Base-by-base conservation (phyloP, 257 asterid genomes). In the Capsicum pubescens region DNA sequence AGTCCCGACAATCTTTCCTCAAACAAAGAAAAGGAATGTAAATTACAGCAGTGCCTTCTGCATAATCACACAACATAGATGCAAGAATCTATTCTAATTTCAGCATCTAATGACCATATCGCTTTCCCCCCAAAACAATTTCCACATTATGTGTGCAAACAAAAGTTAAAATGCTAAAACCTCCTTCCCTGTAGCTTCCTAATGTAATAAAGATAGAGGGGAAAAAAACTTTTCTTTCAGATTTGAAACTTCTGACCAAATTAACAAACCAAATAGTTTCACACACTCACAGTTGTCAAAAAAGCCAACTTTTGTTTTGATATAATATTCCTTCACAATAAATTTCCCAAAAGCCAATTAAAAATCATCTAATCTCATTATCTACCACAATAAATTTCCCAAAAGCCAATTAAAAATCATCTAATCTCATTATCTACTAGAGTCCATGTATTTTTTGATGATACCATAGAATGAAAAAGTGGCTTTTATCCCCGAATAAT, bases 141-240 rank as follows among this genome's bases (percentile, higher is more conserved):
- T 66, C 48, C 15, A 66, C 48, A 35, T 66, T 35, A 66, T 35
- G 50, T 7, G 14, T 35, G 19, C 48, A 66, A 66, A 66, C 35
- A 66, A 13, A 13, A 5, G 74, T 66, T 66, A 32, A 66, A 66
- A 66, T 66, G 19, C 11, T 35, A 10, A 32, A 9, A 5, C 16
- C 74, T 13, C 48, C 72, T 66, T 66, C 72, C 71, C 32, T 66
- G 74, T 66, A 35, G 74, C 48, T 66, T 66, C 48, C 74, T 13
- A 46, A 12, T 66, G 44, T 66, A 66, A 26, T 26, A 64, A 64
- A 21, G 8, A 14, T 3, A 26, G 42, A 26, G 42, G 5, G 16
- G 26, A 1, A 26, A 35, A 64, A 64, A 2, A 26, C 26, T 21
- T 63, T 21, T 63, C 44, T 64, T 64, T 26, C 17, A 1, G 44